phyloP scores from a whole-genome alignment of 2,329 filamentous ascomycete species.

The Bipolaris bicolor region DNA sequence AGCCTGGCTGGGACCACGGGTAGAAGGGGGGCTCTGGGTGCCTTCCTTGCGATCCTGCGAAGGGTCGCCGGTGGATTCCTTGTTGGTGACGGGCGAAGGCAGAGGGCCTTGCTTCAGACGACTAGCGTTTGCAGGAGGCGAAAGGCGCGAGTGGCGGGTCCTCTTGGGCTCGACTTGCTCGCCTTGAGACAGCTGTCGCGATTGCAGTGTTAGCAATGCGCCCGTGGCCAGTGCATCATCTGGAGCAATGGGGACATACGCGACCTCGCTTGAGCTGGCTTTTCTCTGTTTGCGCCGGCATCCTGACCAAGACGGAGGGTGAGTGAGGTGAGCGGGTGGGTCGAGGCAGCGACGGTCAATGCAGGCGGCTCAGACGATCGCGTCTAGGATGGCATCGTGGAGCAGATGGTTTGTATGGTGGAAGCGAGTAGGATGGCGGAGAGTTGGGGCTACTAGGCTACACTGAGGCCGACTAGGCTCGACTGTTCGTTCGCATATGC shows the following conservation, averaged over 20 bases:
- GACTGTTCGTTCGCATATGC: conserved; percentile 29
- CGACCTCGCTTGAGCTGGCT: conserved; percentile 83
- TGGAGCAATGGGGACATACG: conserved; percentile 58
- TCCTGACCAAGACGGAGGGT: conserved; percentile 33
- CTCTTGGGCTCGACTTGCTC: conserved; percentile 77
- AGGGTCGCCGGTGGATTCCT: conserved; percentile 63
- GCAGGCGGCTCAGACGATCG: conserved; percentile 25
- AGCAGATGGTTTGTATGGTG: conserved; percentile 4
- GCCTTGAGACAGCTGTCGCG: conserved; percentile 67
- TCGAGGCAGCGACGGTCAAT: conserved; percentile 28
- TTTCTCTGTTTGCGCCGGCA: conserved; percentile 70
- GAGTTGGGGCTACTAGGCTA: conserved; percentile 23
- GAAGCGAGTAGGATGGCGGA: conserved; percentile 19
- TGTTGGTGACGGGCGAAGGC: conserved; percentile 79
- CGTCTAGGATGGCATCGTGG: conserved; percentile 29
- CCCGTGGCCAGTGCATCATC: not conserved
- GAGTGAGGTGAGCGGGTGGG: conserved; percentile 11
- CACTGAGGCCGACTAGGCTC: conserved; percentile 10
- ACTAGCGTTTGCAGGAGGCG: conserved; percentile 57
- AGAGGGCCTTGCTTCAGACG: conserved; percentile 63
- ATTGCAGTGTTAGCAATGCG: conserved; percentile 28
- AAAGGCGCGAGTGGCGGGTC: conserved; percentile 72
- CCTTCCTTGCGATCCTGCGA: conserved; percentile 69
- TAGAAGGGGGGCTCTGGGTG: conserved; percentile 69
- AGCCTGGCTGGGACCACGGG: conserved; percentile 45